Conservation (phyloP, 2,329 filamentous ascomycete genomes). For the Trichoderma sp. region DNA sequence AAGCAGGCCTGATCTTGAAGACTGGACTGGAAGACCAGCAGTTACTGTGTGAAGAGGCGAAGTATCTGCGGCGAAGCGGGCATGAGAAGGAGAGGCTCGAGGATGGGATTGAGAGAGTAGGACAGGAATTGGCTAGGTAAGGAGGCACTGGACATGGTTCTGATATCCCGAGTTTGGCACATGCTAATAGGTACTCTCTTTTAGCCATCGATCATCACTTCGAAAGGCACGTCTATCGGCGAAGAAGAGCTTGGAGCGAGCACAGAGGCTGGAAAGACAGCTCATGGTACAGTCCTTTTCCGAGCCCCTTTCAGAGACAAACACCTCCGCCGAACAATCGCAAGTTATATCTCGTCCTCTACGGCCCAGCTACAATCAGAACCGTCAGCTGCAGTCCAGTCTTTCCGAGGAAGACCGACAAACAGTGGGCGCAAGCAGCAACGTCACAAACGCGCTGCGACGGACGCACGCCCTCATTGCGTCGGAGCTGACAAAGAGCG, state of each 20-base stretch:
- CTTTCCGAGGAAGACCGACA: constrained; percentile 69
- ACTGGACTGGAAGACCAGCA: constrained; percentile 84
- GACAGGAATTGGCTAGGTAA: constrained; percentile 71
- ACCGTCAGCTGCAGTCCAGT: constrained; percentile 38
- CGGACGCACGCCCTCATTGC: constrained; percentile 86
- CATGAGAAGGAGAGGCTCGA: constrained; percentile 66
- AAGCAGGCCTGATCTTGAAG: constrained; percentile 77
- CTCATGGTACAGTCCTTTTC: constrained; percentile 69
- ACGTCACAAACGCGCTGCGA: constrained; percentile 81
- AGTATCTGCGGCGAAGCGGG: constrained; percentile 60
- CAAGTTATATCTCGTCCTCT: constrained; percentile 28
- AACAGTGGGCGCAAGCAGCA: constrained; percentile 71
- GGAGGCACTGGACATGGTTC: constrained; percentile 21
- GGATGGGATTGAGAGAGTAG: constrained; percentile 66
- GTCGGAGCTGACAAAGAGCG: constrained; percentile 78
- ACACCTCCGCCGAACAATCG: constrained; percentile 33
- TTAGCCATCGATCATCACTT: constrained; percentile 65
- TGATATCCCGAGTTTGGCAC: neutral
- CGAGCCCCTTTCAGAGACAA: constrained; percentile 42
- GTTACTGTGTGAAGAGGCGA: constrained; percentile 73
- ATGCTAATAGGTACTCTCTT: neutral
- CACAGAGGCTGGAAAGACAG: constrained; percentile 75
- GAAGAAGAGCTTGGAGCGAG: constrained; percentile 71
- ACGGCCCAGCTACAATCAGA: constrained; percentile 32
- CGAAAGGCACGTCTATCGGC: constrained; percentile 80